A percentile compares a stretch with the other conserved stretches of the same genome.
These are phyloP conservation scores for Cucumis hystrix DNA, from an alignment of 306 rosid species.

Conservation along the genomic window DNA sequence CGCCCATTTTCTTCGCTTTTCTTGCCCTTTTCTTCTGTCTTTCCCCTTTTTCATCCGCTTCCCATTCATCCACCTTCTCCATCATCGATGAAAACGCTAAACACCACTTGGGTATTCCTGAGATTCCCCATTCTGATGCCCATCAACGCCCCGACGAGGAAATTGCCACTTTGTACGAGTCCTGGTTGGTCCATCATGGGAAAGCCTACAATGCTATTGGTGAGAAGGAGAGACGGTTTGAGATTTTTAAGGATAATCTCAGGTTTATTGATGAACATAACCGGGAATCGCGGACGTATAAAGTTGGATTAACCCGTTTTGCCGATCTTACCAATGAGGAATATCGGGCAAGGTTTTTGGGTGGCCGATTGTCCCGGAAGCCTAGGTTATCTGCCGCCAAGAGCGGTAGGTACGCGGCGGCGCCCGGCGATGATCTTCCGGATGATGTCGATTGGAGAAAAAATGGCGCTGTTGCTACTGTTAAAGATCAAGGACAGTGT, in stretches of 20 bases:
- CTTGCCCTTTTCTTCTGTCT: slow-evolving; percentile 4
- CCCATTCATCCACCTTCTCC: slow-evolving; percentile 29
- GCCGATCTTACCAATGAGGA: slow-evolving; percentile 80
- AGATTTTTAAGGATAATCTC: slow-evolving; percentile 63
- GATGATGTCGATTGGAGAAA: slow-evolving; percentile 60
- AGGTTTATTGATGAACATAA: slow-evolving; percentile 47
- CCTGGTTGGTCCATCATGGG: slow-evolving; percentile 56
- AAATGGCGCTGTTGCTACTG: slow-evolving; percentile 54
- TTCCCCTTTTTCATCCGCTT: not conserved
- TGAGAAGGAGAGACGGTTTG: slow-evolving; percentile 50
- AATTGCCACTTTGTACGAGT: slow-evolving; percentile 32
- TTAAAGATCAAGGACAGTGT: slow-evolving; percentile 93
- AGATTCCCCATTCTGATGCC: slow-evolving; percentile 37
- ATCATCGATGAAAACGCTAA: slow-evolving; percentile 50
- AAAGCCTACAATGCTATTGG: slow-evolving; percentile 55
- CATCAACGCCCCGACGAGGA: slow-evolving; percentile 15
- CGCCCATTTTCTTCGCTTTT: not conserved
- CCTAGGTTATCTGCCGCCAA: slow-evolving; percentile 10
- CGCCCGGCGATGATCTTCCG: slow-evolving; percentile 45
- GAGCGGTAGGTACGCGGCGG: slow-evolving; percentile 32
- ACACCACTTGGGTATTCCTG: slow-evolving; percentile 10
- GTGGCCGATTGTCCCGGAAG: slow-evolving; percentile 11
- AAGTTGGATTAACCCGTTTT: slow-evolving; percentile 53
- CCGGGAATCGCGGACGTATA: slow-evolving; percentile 15
- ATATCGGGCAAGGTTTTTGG: slow-evolving; percentile 35